phyloP scores from a whole-genome alignment of 306 rosid species.

The Lathyrus sativus region DNA sequence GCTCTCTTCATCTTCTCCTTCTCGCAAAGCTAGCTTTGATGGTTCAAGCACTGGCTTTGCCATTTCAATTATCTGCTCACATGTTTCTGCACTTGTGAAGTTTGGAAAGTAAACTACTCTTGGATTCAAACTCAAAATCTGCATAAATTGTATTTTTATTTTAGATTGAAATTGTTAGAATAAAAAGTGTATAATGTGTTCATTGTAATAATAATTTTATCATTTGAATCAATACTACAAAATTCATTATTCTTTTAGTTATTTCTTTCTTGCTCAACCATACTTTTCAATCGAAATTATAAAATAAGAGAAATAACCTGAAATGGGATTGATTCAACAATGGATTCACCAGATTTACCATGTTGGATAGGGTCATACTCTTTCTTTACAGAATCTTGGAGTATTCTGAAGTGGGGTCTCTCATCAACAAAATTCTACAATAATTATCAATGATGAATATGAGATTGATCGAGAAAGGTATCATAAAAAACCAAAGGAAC shows the following conservation, averaged over 20 bases:
- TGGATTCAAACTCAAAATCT: slow-evolving; percentile 49
- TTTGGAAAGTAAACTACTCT: slow-evolving; percentile 45
- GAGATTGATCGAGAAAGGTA: not conserved
- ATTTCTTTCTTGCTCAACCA: no score
- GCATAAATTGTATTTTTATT: not conserved
- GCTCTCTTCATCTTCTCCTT: slow-evolving; percentile 65
- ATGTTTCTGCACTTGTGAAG: slow-evolving; percentile 49
- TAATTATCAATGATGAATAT: not conserved
- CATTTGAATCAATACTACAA: no score
- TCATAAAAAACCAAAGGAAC: not conserved
- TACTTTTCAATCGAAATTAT: no score
- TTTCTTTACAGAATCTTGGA: slow-evolving; percentile 16
- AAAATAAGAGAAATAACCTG: slow-evolving; percentile 36
- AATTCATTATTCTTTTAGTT: no score
- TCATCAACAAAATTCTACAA: slow-evolving; percentile 36
- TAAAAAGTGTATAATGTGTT: no score
- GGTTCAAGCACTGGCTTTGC: slow-evolving; percentile 59
- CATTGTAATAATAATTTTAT: no score
- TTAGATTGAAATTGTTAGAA: no score
- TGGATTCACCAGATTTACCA: slow-evolving; percentile 44
- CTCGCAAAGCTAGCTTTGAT: slow-evolving; percentile 59
- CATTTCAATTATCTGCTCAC: slow-evolving; percentile 47
- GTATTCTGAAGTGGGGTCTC: slow-evolving; percentile 2
- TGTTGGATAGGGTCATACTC: slow-evolving; percentile 11
- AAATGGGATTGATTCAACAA: slow-evolving; percentile 43